Percentiles rank a stretch among this genome's conserved stretches.
These are phyloP conservation scores for Phaeophleospora eucalypticola DNA, from an alignment of 2,329 filamentous ascomycete species.

Conservation along the genomic window DNA sequence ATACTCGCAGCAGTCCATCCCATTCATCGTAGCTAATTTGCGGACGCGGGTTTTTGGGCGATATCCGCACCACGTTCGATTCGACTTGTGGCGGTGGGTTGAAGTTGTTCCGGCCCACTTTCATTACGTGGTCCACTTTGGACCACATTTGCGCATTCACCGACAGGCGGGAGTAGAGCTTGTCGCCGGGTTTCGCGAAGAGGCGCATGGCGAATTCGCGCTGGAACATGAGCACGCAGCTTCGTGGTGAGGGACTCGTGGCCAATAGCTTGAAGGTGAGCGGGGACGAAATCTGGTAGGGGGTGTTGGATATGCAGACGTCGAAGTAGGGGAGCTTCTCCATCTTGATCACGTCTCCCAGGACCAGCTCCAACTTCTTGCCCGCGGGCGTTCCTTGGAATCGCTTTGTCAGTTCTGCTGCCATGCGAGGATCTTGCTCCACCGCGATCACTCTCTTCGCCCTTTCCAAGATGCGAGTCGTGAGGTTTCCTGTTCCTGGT, in stretches of 20 bases:
- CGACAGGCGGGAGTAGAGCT: constrained; percentile 82
- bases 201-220: constrained; percentile 88
- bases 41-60: constrained; percentile 79
- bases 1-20: constrained; percentile 80
- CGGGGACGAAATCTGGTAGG: constrained; percentile 79
- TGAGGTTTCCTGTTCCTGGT: constrained; percentile 84
- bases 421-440: constrained; percentile 94
- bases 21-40: constrained; percentile 92
- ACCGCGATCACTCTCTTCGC: constrained; percentile 81
- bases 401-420: constrained; percentile 87
- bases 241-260: constrained; percentile 73
- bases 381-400: constrained; percentile 84
- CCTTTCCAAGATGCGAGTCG: constrained; percentile 80
- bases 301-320: constrained; percentile 77
- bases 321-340: constrained; percentile 74
- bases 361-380: constrained; percentile 77
- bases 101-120: constrained; percentile 95
- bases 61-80: constrained; percentile 81
- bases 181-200: constrained; percentile 81
- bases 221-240: constrained; percentile 92
- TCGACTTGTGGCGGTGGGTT: constrained; percentile 91
- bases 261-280: constrained; percentile 87
- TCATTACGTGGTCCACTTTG: constrained; percentile 71
- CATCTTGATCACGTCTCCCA: constrained; percentile 88
- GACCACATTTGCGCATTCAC: constrained; percentile 95